Conservation (phyloP, 495 filamentous ascomycete species). For the Tuber umbilicatum region DNA sequence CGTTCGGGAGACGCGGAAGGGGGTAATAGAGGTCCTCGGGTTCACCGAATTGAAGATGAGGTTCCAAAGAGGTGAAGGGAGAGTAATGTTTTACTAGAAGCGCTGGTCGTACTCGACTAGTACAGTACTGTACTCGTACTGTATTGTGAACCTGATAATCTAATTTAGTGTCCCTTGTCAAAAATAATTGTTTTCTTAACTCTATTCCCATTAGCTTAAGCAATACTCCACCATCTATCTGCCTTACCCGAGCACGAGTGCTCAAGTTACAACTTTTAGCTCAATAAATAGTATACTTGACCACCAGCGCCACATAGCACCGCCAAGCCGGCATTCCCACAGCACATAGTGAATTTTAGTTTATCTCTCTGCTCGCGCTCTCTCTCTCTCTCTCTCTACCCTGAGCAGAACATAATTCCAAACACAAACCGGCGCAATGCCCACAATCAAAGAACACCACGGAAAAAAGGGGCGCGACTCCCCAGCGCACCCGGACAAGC, state of each 20-base stretch:
- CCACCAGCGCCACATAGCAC: background rate
- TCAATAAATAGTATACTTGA: too few species aligned
- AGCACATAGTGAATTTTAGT: background rate
- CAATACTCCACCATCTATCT: background rate
- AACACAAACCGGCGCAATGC: slow-evolving; percentile 6
- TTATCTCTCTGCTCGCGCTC: too few species aligned
- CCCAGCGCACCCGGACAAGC: slow-evolving; percentile 6
- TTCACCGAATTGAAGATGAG: slow-evolving; percentile 20
- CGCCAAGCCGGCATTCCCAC: background rate
- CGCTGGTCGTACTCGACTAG: background rate
- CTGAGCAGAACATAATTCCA: background rate
- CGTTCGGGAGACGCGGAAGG: slow-evolving; percentile 72
- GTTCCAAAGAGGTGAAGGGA: slow-evolving; percentile 17
- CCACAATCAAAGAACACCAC: slow-evolving; percentile 17
- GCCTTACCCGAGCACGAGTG: too few species aligned
- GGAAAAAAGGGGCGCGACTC: slow-evolving; percentile 29
- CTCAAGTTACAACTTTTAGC: too few species aligned
- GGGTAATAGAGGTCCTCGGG: slow-evolving; percentile 35
- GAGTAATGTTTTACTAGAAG: slow-evolving; percentile 29
- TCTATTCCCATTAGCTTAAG: background rate
- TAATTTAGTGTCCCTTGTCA: background rate
- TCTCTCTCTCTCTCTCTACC: too few species aligned
- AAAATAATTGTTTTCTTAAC: background rate
- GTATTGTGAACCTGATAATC: background rate
- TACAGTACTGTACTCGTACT: background rate